A percentile compares a stretch with the other conserved stretches of the same genome.
Evolutionary conservation across 1,284 basidiomycete genomes (phyloP).

Genomic region (Ganoderma leucocontextum): DNA sequence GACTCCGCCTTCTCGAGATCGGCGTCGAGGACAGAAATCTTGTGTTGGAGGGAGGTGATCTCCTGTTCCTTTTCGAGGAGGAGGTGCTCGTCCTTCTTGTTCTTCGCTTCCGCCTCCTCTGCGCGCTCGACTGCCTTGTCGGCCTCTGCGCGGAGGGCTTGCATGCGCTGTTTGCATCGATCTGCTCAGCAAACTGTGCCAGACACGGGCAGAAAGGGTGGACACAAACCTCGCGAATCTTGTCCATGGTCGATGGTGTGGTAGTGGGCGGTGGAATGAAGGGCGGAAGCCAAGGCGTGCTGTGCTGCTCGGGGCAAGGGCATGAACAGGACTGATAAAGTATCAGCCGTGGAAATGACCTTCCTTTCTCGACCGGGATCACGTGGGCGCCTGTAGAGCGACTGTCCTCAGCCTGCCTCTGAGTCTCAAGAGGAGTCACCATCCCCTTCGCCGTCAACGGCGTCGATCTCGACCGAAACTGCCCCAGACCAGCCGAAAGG

Average conservation of each 20-base stretch:
- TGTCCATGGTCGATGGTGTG: conserved; percentile 62
- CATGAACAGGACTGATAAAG: conserved; percentile 42
- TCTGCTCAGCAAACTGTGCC: conserved; percentile 11
- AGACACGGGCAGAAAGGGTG: not conserved
- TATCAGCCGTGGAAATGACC: conserved; percentile 44
- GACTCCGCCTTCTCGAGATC: conserved; percentile 83
- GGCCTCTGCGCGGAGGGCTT: conserved; percentile 83
- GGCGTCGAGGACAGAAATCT: conserved; percentile 72
- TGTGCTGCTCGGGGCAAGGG: conserved; percentile 41
- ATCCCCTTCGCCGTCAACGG: conserved; percentile 20
- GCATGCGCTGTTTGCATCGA: conserved; percentile 64
- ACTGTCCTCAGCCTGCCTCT: too few species aligned
- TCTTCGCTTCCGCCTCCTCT: conserved; percentile 85
- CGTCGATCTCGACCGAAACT: conserved; percentile 12
- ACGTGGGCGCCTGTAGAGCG: conserved; percentile 22
- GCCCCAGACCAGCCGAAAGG: conserved; percentile 1
- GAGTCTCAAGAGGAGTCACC: conserved; percentile 23
- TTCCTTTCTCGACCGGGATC: conserved; percentile 21
- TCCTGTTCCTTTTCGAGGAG: conserved; percentile 90
- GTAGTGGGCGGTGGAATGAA: conserved; percentile 27
- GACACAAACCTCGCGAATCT: conserved; percentile 74
- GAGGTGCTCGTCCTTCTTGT: conserved; percentile 85
- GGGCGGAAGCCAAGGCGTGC: conserved; percentile 26
- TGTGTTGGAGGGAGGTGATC: conserved; percentile 85
- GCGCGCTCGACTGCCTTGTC: conserved; percentile 84